These are phyloP conservation scores for Fusarium sp. DNA, from an alignment of 2,329 filamentous ascomycete genomes.

Conservation along the genomic window DNA sequence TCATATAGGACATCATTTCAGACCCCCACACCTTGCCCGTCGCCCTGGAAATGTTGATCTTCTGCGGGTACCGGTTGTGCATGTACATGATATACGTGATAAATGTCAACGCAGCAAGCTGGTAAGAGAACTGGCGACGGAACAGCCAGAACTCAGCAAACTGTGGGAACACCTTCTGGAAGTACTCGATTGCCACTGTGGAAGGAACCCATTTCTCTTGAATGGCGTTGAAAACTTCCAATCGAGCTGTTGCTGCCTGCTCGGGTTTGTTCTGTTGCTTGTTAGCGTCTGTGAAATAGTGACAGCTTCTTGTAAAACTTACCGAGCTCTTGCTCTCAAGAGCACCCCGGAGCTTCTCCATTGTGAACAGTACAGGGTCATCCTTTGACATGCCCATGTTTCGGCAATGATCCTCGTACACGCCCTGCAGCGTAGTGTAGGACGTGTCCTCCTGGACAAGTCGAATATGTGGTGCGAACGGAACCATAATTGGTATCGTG, in stretches of 20 bases:
- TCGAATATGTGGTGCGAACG: conserved; percentile 91
- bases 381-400: conserved; percentile 91
- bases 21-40: conserved; percentile 97
- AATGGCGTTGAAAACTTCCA: conserved; percentile 95
- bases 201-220: conserved; percentile 93
- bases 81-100: conserved; percentile 99
- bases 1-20: conserved; percentile 92
- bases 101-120: conserved; percentile 93
- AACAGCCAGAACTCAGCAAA: conserved; percentile 99
- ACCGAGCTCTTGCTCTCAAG: conserved; percentile 74
- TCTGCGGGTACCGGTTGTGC: conserved; percentile 94
- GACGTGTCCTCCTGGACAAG: conserved; percentile 96
- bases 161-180: conserved; percentile 86
- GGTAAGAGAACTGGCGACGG: conserved; percentile 95
- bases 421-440: conserved; percentile 92
- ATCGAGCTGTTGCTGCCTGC: conserved; percentile 76
- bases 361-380: conserved; percentile 92
- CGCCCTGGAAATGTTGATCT: conserved; percentile 88
- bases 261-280: conserved; percentile 71
- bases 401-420: conserved; percentile 96
- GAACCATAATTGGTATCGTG: conserved; percentile 94
- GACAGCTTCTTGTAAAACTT: conserved; percentile 51
- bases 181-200: conserved; percentile 86
- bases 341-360: conserved; percentile 89
- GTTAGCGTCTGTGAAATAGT: conserved; percentile 23